These are phyloP conservation scores for Didymosphaeria variabile DNA, from an alignment of 2,329 filamentous ascomycete species.

Conservation along the genomic window DNA sequence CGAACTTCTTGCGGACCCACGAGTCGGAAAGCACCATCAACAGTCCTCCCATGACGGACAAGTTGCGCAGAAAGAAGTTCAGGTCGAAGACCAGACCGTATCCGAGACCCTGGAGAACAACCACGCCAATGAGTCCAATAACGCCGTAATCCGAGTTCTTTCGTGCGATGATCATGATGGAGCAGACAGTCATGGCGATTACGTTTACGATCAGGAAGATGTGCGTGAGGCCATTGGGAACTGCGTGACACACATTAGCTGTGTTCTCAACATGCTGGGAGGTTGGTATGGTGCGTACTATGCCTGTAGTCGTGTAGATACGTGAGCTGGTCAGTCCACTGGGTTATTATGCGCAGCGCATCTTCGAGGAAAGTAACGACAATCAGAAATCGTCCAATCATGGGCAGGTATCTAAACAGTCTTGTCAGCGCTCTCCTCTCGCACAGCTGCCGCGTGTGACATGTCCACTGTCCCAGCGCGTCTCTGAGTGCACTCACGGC, in stretches of 20 bases:
- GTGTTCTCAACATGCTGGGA: background rate
- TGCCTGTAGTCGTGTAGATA: constrained; percentile 93
- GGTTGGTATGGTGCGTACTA: constrained; percentile 66
- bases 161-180: constrained; percentile 85
- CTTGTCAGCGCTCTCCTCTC: constrained; percentile 32
- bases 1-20: constrained; percentile 97
- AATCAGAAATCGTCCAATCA: constrained; percentile 95
- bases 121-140: constrained; percentile 85
- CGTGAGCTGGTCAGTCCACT: constrained; percentile 94
- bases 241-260: constrained; percentile 58
- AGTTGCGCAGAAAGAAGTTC: constrained; percentile 99
- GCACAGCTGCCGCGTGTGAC: constrained; percentile 3
- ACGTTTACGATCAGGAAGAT: constrained; percentile 92
- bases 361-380: constrained; percentile 99
- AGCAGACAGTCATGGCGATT: constrained; percentile 84
- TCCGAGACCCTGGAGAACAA: constrained; percentile 91
- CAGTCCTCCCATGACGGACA: constrained; percentile 95
- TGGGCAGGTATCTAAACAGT: constrained; percentile 81
- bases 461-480: constrained; percentile 10
- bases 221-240: constrained; percentile 88
- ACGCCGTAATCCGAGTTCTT: constrained; percentile 95
- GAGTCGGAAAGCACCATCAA: constrained; percentile 98
- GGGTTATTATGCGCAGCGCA: constrained; percentile 92
- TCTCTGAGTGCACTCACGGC: constrained; percentile 71
- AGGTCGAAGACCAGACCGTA: constrained; percentile 99